Conservation (phyloP, 83 land plant genomes). For the Thuja plicata region DNA sequence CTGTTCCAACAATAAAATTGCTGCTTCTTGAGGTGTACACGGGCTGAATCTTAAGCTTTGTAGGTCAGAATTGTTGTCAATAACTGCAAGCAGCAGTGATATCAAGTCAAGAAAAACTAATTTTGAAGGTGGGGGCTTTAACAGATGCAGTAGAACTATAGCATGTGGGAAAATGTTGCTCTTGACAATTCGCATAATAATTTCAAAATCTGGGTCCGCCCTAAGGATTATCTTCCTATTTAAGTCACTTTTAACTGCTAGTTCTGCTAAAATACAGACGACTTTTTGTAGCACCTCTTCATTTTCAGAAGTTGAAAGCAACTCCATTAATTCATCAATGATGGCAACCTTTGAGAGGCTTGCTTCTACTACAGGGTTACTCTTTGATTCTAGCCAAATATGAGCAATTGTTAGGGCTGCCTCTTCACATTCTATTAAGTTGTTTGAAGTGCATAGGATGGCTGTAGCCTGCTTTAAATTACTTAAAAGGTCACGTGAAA, state of each 20-base stretch:
- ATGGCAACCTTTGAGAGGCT: conserved; percentile 25
- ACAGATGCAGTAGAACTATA: conserved; percentile 21
- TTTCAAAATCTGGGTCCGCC: conserved; percentile 26
- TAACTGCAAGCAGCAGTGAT: conserved; percentile 18
- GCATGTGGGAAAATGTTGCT: conserved; percentile 18
- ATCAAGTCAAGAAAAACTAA: conserved; percentile 17
- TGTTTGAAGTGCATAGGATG: conserved; percentile 19
- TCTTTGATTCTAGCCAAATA: conserved; percentile 19
- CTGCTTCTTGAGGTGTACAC: conserved; percentile 23
- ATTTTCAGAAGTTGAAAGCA: conserved; percentile 21
- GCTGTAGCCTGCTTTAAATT: conserved; percentile 23
- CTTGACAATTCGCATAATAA: conserved; percentile 19
- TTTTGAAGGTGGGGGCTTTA: conserved; percentile 15
- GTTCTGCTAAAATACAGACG: conserved; percentile 20
- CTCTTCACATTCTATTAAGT: conserved; percentile 30
- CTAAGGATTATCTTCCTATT: conserved; percentile 20
- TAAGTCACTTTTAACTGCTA: conserved; percentile 19
- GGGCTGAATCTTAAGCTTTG: neutral
- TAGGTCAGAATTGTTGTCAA: neutral
- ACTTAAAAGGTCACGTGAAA: conserved; percentile 5
- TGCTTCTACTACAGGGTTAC: conserved; percentile 17
- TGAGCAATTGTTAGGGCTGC: conserved; percentile 16
- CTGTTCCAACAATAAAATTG: conserved; percentile 26
- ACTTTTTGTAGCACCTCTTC: conserved; percentile 19
- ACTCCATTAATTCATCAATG: conserved; percentile 27